These are phyloP conservation scores for Sordariomycetes sp. DNA, from an alignment of 2,329 filamentous ascomycete genomes.

Conservation along the genomic window DNA sequence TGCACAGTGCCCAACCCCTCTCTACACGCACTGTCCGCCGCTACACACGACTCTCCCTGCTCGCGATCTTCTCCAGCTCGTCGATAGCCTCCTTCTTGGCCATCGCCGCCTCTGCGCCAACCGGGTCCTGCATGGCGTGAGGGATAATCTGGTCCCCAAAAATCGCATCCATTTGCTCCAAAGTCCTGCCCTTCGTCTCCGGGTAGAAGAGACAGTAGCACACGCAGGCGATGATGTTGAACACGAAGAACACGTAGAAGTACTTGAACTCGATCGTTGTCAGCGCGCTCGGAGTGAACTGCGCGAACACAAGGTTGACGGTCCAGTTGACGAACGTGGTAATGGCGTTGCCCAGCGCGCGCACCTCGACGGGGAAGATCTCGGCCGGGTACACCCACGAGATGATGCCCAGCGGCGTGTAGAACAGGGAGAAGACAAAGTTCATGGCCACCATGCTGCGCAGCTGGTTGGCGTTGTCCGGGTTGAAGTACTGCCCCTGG, in stretches of 20 bases:
- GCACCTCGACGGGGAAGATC: conserved; percentile 24
- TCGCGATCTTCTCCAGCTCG: neutral
- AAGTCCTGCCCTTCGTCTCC: conserved; percentile 18
- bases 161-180: conserved; percentile 24
- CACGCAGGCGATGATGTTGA: conserved; percentile 13
- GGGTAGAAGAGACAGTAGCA: conserved; percentile 17
- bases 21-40: no score
- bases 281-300: conserved; percentile 34
- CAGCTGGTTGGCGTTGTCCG: conserved; percentile 13
- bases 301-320: conserved; percentile 32
- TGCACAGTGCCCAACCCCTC: no score
- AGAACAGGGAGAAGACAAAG: conserved; percentile 20
- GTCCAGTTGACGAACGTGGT: conserved; percentile 19
- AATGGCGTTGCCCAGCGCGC: conserved; percentile 16
- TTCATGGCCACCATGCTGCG: conserved; percentile 20
- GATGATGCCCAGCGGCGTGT: conserved; percentile 29
- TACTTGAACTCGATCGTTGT: conserved; percentile 31
- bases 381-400: conserved; percentile 26
- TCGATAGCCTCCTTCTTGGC: conserved; percentile 2
- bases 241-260: conserved; percentile 20
- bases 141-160: conserved; percentile 15
- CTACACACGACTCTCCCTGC: neutral
- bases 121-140: conserved; percentile 5
- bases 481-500: conserved; percentile 15
- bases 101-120: conserved; percentile 3